These are phyloP conservation scores for Suillus subaureus DNA, from an alignment of 768 basidiomycete genomes.

Conservation along the genomic window DNA sequence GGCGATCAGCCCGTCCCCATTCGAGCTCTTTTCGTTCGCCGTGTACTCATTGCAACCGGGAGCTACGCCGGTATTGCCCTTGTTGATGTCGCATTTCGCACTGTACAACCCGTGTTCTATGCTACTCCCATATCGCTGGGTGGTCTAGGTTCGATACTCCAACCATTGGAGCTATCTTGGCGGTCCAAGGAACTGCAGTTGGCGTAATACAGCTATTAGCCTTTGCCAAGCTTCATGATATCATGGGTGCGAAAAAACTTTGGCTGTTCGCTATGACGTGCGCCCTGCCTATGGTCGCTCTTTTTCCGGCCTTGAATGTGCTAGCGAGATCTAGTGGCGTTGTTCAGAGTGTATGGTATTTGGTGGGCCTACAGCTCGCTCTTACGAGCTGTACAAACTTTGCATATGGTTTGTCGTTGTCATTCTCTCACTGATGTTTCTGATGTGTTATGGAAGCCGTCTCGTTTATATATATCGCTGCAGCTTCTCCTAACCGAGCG, in stretches of 20 bases:
- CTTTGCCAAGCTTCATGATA: constrained; percentile 56
- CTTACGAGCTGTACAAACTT: constrained; percentile 44
- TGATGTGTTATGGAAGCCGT: constrained; percentile 43
- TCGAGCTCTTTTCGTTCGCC: constrained; percentile 45
- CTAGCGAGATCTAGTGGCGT: constrained; percentile 22
- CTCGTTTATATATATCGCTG: constrained; percentile 69
- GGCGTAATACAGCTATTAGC: constrained; percentile 58
- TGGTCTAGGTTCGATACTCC: constrained; percentile 13
- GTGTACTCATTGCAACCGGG: constrained; percentile 52
- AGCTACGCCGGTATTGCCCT: constrained; percentile 65
- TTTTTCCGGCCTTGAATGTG: constrained; percentile 46
- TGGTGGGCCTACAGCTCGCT: constrained; percentile 50
- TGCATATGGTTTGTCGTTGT: constrained; percentile 9
- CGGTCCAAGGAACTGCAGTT: constrained; percentile 19
- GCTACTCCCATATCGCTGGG: constrained; percentile 20
- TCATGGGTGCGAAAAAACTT: constrained; percentile 56
- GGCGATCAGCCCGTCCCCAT: constrained; percentile 41
- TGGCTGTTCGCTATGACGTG: constrained; percentile 54
- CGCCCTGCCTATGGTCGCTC: constrained; percentile 47
- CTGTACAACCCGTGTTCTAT: constrained; percentile 33
- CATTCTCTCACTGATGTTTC: neutral
- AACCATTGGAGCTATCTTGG: constrained; percentile 23
- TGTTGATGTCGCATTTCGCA: constrained; percentile 61
- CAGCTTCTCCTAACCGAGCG: constrained; percentile 65
- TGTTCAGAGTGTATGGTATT: constrained; percentile 43